phyloP scores from a whole-genome alignment of 2,329 filamentous ascomycete species.

The Tolypocladium cylindrosporum region DNA sequence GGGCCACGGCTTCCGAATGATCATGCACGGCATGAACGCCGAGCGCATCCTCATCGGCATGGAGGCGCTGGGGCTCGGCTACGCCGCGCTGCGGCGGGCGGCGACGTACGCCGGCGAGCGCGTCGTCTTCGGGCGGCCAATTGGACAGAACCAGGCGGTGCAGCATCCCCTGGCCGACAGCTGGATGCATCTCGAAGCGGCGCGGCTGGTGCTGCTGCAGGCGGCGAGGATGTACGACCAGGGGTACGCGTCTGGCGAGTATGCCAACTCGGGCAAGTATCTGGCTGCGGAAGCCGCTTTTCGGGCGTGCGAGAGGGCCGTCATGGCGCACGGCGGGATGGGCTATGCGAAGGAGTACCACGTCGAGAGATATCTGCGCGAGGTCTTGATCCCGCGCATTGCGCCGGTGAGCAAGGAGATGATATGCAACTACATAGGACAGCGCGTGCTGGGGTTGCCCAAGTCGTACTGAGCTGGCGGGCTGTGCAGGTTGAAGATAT shows the following conservation, averaged over 20 bases:
- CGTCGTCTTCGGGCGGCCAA: constrained; percentile 53
- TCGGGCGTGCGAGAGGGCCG: constrained; percentile 49
- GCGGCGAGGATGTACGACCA: constrained; percentile 52
- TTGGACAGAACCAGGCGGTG: constrained; percentile 57
- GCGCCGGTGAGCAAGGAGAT: constrained; percentile 60
- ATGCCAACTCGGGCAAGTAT: constrained; percentile 50
- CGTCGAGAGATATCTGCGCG: constrained; percentile 55
- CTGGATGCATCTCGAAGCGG: constrained; percentile 55
- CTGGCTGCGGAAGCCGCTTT: constrained; percentile 56
- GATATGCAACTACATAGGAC: constrained; percentile 64
- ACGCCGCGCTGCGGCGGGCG: constrained; percentile 55
- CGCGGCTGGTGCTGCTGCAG: constrained; percentile 55
- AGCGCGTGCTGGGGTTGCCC: constrained; percentile 55
- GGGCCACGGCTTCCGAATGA: constrained; percentile 68
- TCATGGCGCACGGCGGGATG: constrained; percentile 52
- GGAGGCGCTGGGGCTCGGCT: constrained; percentile 71
- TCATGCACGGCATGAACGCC: constrained; percentile 72
- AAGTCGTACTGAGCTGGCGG: neutral
- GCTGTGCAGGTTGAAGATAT: too few relatives aligned
- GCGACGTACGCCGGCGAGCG: constrained; percentile 56
- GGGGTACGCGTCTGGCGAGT: constrained; percentile 47
- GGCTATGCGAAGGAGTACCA: constrained; percentile 56
- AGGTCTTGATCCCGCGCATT: constrained; percentile 53
- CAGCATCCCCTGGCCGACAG: constrained; percentile 55
- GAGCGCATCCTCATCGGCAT: constrained; percentile 67